Evolutionary conservation across 2,329 filamentous ascomycete species (phyloP).

Genomic region (Didymella exigua): DNA sequence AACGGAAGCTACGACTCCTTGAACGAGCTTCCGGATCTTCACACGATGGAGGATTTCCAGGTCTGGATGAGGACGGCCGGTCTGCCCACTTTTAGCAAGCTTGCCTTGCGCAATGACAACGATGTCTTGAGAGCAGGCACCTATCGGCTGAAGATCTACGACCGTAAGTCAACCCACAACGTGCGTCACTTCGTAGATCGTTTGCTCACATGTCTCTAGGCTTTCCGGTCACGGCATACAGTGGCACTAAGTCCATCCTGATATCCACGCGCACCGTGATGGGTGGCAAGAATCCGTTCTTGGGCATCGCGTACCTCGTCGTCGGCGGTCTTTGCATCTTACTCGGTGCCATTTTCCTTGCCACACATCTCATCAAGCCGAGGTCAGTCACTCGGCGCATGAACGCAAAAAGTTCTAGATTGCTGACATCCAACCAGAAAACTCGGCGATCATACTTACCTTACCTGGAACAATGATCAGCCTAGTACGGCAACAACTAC

Average conservation of each 20-base stretch:
- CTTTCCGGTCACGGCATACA: constrained; percentile 78
- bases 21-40: constrained; percentile 72
- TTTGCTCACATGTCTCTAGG: constrained; percentile 58
- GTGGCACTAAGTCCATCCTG: constrained; percentile 86
- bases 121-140: constrained; percentile 69
- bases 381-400: constrained; percentile 63
- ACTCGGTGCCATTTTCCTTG: constrained; percentile 84
- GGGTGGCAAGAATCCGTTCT: constrained; percentile 92
- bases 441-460: constrained; percentile 95
- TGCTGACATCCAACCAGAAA: constrained; percentile 64
- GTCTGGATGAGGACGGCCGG: constrained; percentile 99
- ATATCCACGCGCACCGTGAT: constrained; percentile 90
- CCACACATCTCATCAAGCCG: constrained; percentile 88
- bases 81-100: constrained; percentile 91
- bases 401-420: neutral
- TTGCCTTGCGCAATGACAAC: constrained; percentile 81
- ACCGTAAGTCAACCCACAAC: constrained; percentile 65
- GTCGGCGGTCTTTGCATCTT: constrained; percentile 92
- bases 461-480: constrained; percentile 87
- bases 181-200: neutral
- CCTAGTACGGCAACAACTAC: constrained; percentile 61
- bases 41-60: constrained; percentile 82
- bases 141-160: constrained; percentile 77
- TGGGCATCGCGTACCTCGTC: constrained; percentile 94
- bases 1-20: constrained; percentile 65